A percentile compares a stretch with the other conserved stretches of the same genome.
phyloP scores from a whole-genome alignment of 2,329 filamentous ascomycete species.

The Hirsutella thompsonii region DNA sequence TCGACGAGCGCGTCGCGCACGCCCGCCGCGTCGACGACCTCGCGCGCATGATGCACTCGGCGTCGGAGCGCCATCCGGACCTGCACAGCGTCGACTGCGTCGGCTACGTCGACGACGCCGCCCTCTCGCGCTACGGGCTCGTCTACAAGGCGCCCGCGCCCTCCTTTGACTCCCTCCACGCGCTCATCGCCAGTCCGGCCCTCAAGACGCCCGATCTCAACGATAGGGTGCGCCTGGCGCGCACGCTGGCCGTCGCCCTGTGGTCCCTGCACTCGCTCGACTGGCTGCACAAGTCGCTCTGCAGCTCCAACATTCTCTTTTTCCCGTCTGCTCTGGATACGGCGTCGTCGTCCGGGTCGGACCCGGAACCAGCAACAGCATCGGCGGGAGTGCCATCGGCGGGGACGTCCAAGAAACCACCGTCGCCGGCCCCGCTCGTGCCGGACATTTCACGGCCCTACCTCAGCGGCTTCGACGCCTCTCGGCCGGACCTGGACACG shows the following conservation, averaged over 20 bases:
- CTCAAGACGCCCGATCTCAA: slow-evolving; percentile 31
- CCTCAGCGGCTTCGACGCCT: slow-evolving; percentile 41
- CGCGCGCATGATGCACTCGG: slow-evolving; percentile 32
- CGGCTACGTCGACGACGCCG: slow-evolving; percentile 30
- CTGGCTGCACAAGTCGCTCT: slow-evolving; percentile 44
- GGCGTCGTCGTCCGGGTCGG: slow-evolving; percentile 14
- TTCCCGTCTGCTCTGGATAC: slow-evolving; percentile 29
- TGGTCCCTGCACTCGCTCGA: slow-evolving; percentile 40
- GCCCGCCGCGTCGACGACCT: slow-evolving; percentile 32
- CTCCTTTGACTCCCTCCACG: slow-evolving; percentile 23
- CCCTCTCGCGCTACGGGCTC: slow-evolving; percentile 26
- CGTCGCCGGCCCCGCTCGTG: slow-evolving; percentile 15
- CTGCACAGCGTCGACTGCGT: slow-evolving; percentile 33
- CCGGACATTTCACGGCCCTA: slow-evolving; percentile 29
- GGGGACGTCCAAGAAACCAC: too few relatives aligned
- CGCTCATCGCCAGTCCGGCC: slow-evolving; percentile 24
- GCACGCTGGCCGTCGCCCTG: slow-evolving; percentile 27
- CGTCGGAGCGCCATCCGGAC: slow-evolving; percentile 29
- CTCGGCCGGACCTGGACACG: slow-evolving; percentile 35
- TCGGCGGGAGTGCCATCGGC: too few relatives aligned
- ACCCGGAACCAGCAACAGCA: too few relatives aligned
- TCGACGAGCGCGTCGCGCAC: slow-evolving; percentile 28
- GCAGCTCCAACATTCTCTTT: slow-evolving; percentile 40
- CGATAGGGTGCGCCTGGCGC: slow-evolving; percentile 27
- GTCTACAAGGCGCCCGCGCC: slow-evolving; percentile 24